These are phyloP conservation scores for Trypanosoma scelopori DNA, from an alignment of 208 protist genomes.

Conservation along the genomic window DNA sequence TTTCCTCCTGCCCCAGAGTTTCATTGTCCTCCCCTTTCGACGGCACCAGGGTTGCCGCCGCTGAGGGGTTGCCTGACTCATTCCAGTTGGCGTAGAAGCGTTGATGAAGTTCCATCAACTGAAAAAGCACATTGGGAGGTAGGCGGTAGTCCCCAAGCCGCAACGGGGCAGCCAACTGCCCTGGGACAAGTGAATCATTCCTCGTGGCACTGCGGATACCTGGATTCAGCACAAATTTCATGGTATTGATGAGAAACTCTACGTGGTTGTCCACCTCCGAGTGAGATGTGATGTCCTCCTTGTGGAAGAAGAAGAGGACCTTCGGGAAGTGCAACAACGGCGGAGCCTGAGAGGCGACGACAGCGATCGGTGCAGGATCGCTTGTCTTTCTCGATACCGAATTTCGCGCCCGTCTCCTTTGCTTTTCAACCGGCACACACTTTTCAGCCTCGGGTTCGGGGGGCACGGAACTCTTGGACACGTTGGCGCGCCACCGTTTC, in stretches of 20 bases:
- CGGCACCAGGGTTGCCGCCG: neutral
- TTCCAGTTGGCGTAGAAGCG: constrained; percentile 26
- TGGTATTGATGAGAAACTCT: constrained; percentile 15
- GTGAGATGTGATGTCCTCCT: constrained; percentile 34
- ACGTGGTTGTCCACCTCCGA: constrained; percentile 7
- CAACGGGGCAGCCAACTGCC: constrained; percentile 56
- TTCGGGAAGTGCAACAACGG: constrained; percentile 40
- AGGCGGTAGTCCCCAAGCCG: constrained; percentile 70
- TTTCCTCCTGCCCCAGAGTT: constrained; percentile 3
- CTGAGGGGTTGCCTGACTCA: neutral
- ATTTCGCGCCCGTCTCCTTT: constrained; percentile 13
- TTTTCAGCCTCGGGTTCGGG: constrained; percentile 10
- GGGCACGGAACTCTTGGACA: constrained; percentile 16
- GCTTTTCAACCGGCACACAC: neutral
- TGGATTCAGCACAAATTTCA: constrained; percentile 20
- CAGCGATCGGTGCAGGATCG: neutral
- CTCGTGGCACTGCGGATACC: constrained; percentile 26
- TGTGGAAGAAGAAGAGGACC: constrained; percentile 65
- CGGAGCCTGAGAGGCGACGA: neutral
- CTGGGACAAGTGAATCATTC: constrained; percentile 46
- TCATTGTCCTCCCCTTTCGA: neutral
- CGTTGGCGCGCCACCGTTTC: constrained; percentile 36
- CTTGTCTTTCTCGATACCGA: constrained; percentile 22
- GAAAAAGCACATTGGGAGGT: constrained; percentile 23
- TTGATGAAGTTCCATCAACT: constrained; percentile 43